Evolutionary conservation across 305 asterid genomes (phyloP), one percentile per base, ranked within the genome.

Genomic region (Solanum aculeatissimum): DNA sequence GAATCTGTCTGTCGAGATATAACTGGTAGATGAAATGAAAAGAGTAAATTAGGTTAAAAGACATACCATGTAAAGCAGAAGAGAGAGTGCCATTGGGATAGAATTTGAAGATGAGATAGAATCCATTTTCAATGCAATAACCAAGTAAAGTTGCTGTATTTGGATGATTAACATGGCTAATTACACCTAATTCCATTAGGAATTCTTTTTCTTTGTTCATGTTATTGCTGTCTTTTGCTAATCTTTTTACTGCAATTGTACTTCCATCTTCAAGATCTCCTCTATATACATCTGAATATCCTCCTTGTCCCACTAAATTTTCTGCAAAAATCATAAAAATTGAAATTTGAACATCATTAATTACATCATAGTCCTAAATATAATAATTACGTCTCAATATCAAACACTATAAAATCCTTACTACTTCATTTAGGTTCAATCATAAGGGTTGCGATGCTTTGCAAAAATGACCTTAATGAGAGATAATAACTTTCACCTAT

Each of bases 271-370:
- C 84, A 45, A 91, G 86, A 85, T 79, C 85, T 47, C 98, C 98
- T 86, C 82, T 93, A 35, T 94, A 95, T 35, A 95, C 98, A 84
- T 95, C 92, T 12, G 98, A 93, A 85, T 91, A 94, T 16, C 98
- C 98, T 66, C 98, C 98, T 89, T 91, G 89, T 87, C 98, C 98
- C n/a, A 94, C 98, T 91, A 94, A 32, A 84, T 94, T 93, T 3
- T 90, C 98, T 94, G 91, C 91, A 88, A 27, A 42, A 58, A 9
- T 57, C 65, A 57, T 27, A 57, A 57, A 57, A 63, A 14, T 27
- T 62, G 10, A 13, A 12, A 25, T 25, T 25, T 25, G 4, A 35
- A 13, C 27, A 62, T 32, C 68, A 60, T 60, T n/a, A 54, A 18
- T n/a, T n/a, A n/a, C n/a, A n/a, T n/a, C n/a, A n/a, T n/a, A n/a